Percentiles rank a stretch among this genome's conserved stretches.
These are phyloP conservation scores for Hericium rajendrae DNA, from an alignment of 768 basidiomycete genomes.

Conservation along the genomic window DNA sequence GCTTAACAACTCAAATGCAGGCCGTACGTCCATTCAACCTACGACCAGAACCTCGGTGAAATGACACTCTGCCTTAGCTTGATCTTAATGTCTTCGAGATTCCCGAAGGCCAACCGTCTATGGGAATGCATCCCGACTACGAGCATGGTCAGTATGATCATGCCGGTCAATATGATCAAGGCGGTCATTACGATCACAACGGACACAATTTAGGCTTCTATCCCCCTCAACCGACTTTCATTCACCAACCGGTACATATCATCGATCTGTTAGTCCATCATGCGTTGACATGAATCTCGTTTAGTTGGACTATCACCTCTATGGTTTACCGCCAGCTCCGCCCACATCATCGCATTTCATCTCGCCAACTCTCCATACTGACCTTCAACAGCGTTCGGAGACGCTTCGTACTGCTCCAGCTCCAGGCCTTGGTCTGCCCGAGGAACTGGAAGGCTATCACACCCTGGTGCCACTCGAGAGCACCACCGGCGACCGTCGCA, in stretches of 20 bases:
- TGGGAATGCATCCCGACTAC: constrained; percentile 24
- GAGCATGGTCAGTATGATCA: constrained; percentile 15
- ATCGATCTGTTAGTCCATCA: neutral
- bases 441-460: constrained; percentile 87
- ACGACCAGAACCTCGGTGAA: constrained; percentile 13
- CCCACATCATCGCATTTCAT: constrained; percentile 67
- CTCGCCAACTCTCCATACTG: constrained; percentile 64
- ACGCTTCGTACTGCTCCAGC: constrained; percentile 26
- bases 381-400: constrained; percentile 43
- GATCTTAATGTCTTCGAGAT: constrained; percentile 15
- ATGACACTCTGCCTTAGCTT: constrained; percentile 6
- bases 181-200: neutral
- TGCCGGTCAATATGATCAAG: neutral
- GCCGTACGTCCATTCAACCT: constrained; percentile 15
- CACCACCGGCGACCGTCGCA: constrained; percentile 48
- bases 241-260: constrained; percentile 63
- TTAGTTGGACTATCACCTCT: constrained; percentile 90
- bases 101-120: constrained; percentile 17
- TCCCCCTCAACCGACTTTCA: constrained; percentile 34
- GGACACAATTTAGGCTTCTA: constrained; percentile 26
- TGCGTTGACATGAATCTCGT: neutral
- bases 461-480: constrained; percentile 73
- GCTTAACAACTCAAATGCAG: constrained; percentile 25
- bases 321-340: constrained; percentile 59
- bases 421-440: constrained; percentile 55